These are phyloP conservation scores for Patellifolia procumbens DNA, from an alignment of 179 eudicot species.

Conservation along the genomic window DNA sequence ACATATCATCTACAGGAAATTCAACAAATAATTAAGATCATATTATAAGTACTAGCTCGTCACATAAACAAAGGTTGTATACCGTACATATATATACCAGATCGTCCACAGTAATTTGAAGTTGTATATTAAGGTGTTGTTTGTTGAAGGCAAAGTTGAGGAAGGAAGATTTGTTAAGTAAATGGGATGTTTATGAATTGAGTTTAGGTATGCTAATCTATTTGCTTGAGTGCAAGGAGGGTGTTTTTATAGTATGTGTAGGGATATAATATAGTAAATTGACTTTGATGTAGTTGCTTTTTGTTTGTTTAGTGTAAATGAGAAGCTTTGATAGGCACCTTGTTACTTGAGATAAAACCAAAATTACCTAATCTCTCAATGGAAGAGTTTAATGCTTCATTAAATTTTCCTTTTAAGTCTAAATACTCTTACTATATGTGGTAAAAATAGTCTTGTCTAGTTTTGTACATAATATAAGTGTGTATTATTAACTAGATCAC, in stretches of 20 bases:
- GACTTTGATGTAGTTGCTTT: conserved; percentile 15
- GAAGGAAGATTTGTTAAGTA: neutral
- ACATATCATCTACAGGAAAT: neutral
- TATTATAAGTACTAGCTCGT: too few relatives aligned
- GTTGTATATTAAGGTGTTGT: neutral
- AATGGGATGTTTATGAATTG: neutral
- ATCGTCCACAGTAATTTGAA: neutral
- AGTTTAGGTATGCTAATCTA: neutral
- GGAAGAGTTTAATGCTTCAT: neutral
- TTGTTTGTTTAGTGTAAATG: conserved; percentile 15
- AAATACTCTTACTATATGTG: neutral
- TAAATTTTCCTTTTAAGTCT: neutral
- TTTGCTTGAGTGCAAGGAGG: conserved; percentile 5
- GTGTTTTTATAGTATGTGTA: conserved; percentile 11
- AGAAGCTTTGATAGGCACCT: conserved; percentile 6
- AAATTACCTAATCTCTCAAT: conserved; percentile 7
- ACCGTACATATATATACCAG: conserved; percentile 14
- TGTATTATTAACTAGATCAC: neutral
- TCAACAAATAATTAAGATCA: neutral
- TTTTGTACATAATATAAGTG: neutral
- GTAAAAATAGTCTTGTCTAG: neutral
- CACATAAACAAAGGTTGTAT: too few relatives aligned
- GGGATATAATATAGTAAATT: conserved; percentile 2
- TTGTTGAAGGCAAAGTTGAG: neutral
- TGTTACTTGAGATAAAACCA: conserved; percentile 9